Conservation (phyloP, 148 eudicot genomes). For the Beta vulgaris region DNA sequence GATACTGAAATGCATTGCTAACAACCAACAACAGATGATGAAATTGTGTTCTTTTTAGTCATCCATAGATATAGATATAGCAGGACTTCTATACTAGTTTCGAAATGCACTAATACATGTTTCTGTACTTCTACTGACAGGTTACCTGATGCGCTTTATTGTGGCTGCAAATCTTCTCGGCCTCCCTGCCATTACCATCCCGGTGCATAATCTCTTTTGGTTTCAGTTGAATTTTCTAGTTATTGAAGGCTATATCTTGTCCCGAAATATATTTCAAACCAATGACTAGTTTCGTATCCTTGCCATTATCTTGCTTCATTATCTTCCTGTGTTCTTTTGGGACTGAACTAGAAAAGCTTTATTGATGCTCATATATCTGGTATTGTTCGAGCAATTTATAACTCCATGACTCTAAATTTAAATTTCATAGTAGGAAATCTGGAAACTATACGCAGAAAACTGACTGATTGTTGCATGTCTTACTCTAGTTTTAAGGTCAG, state of each 20-base stretch:
- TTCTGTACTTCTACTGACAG: constrained; percentile 35
- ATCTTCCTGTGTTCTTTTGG: too few relatives aligned
- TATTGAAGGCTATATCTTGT: neutral
- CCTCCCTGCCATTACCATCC: constrained; percentile 87
- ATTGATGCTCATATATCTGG: too few relatives aligned
- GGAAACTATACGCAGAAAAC: too few relatives aligned
- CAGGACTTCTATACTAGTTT: neutral
- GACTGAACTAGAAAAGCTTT: too few relatives aligned
- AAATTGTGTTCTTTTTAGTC: neutral
- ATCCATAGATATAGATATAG: neutral
- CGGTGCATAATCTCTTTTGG: constrained; percentile 46
- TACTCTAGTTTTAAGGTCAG: too few relatives aligned
- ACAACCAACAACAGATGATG: neutral
- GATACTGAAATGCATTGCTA: neutral
- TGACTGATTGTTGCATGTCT: too few relatives aligned
- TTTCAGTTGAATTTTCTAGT: neutral
- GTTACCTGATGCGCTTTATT: constrained; percentile 84
- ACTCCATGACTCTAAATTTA: too few relatives aligned
- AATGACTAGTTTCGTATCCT: too few relatives aligned
- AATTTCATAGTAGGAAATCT: too few relatives aligned
- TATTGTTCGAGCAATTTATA: too few relatives aligned
- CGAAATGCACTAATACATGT: neutral
- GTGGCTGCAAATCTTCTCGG: constrained; percentile 86
- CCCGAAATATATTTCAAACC: neutral
- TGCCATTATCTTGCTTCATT: too few relatives aligned